Evolutionary conservation across 129 eudicot species (phyloP).

Genomic region (Daucus carota): DH1_v3.0 NC_030388.2:19902501-19903000

Average conservation of each 20-base stretch:
- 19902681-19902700: not conserved
- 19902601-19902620: not conserved
- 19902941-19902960: conserved; percentile 12
- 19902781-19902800: conserved; percentile 3
- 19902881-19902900: conserved; percentile 9
- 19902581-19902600: no score
- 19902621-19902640: not conserved
- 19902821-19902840: conserved; percentile 1
- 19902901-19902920: conserved; percentile 8
- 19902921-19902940: conserved; percentile 8
- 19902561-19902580: not conserved
- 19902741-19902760: not conserved
- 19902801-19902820: not conserved
- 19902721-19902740: not conserved
- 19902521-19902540: no score
- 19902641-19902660: not conserved
- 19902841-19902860: not conserved
- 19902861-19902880: conserved; percentile 12
- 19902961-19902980: conserved; percentile 14
- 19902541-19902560: no score
- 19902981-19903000: conserved; percentile 6
- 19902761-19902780: conserved; percentile 29
- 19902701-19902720: not conserved
- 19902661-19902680: not conserved
- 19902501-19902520: no score